Evolutionary conservation across 2,329 filamentous ascomycete genomes (phyloP).

Genomic region (Xylariales sp.): DNA sequence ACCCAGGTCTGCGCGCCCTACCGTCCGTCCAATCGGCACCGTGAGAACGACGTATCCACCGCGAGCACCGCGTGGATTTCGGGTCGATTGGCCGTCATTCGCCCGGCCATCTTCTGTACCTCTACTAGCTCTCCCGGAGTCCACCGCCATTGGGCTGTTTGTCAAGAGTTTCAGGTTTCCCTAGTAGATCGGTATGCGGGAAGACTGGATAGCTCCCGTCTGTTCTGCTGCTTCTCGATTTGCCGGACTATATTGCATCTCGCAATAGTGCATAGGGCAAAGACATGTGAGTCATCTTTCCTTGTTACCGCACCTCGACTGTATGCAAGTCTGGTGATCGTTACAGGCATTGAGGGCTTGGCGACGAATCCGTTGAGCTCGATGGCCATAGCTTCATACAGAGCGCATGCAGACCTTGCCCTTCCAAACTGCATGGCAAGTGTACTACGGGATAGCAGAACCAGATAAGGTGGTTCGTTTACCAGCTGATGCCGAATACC

Average conservation of each 20-base stretch:
- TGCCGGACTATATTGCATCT: background rate
- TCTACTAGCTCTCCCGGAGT: too few species aligned
- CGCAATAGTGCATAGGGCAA: constrained; percentile 5
- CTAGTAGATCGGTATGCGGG: too few species aligned
- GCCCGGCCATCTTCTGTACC: background rate
- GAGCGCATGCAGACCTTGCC: too few species aligned
- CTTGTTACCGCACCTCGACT: background rate
- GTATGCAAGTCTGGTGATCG: background rate
- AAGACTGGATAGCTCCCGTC: background rate
- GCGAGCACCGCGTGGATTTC: constrained; percentile 11
- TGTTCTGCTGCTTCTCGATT: background rate
- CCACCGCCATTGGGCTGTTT: background rate
- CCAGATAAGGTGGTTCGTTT: background rate
- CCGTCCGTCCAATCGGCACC: constrained; percentile 13
- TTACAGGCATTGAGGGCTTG: background rate
- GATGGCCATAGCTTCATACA: constrained; percentile 1
- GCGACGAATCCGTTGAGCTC: background rate
- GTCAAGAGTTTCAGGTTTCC: constrained; percentile 8
- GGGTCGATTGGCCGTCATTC: constrained; percentile 13
- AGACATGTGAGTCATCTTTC: constrained; percentile 6
- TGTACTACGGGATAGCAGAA: background rate
- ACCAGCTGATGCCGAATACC: background rate
- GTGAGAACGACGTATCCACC: constrained; percentile 2
- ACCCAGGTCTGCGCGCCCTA: constrained; percentile 7
- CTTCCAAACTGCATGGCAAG: background rate